Base-by-base conservation (phyloP, 1,139 yeast species). In the Nadsonia starkeyi-henricii region DNA sequence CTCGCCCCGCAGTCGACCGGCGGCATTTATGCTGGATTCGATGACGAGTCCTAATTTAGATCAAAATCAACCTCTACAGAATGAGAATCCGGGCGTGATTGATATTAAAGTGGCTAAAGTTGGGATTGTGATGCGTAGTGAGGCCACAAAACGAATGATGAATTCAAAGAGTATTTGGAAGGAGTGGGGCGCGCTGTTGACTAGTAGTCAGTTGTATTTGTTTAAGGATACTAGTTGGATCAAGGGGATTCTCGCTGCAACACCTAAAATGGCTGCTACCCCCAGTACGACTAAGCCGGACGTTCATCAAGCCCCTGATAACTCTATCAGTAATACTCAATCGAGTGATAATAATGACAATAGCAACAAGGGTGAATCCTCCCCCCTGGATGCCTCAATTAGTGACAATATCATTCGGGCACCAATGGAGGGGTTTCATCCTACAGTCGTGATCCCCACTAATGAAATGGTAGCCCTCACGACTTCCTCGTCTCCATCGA, bases 181-280 rank as follows among this genome's bases (percentile, higher is more conserved):
- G 26, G 69, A 67, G 50, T 68, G 71, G 69, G 73, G 73, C 3
- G 70, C 67, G 1, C 59, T 70, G 20, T 53, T 69, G 42, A 70
- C 74, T 1, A 63, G 67, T 1, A 65, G 71, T 5, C 67, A 66
- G 49, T 59, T 70, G 2, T 69, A 69, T 48, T 56, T 70, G 39
- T 69, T 69, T 55, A 67, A 67, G 50, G 70, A 69, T 50, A 61
- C 61, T 2, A 51, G 60, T 1, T 68, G 73, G 72, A 60, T 70
- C 45, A 58, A 62, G 47, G 54, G 58, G 9, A 50, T 61, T 20
- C 48, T 62, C n/a, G n/a, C n/a, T n/a, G n/a, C n/a, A n/a, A n/a
- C n/a, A n/a, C n/a, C n/a, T 54, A 51, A 50, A 44, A n/a, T n/a
- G n/a, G n/a, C n/a, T n/a, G n/a, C n/a, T n/a, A n/a, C 43, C 41